These are phyloP conservation scores for Gaertneriomyces sp. DNA, from an alignment of 192 early-diverging fungal species.

Conservation along the genomic window DNA sequence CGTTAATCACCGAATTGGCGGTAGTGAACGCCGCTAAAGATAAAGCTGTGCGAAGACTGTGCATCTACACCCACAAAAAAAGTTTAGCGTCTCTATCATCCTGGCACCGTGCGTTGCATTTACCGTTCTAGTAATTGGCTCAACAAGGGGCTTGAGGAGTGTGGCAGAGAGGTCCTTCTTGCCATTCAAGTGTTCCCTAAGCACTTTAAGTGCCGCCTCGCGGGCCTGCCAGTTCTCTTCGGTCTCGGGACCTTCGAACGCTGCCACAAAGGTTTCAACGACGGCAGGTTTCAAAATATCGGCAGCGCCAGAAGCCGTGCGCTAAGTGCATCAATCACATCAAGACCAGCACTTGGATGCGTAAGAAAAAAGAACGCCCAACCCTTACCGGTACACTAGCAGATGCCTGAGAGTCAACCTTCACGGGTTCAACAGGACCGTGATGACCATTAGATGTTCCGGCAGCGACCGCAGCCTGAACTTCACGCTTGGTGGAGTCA, in stretches of 20 bases:
- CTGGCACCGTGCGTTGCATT: not conserved
- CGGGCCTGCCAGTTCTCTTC: slow-evolving; percentile 41
- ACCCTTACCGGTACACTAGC: too few relatives aligned
- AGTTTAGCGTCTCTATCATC: not conserved
- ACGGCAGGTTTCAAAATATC: not conserved
- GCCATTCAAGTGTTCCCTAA: slow-evolving; percentile 26
- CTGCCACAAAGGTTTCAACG: not conserved
- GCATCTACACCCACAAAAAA: slow-evolving; percentile 23
- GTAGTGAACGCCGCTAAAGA: slow-evolving; percentile 30
- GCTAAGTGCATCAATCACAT: not conserved
- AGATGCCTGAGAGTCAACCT: too few relatives aligned
- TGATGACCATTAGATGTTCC: too few relatives aligned
- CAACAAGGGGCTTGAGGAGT: slow-evolving; percentile 4
- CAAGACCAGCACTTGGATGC: too few relatives aligned
- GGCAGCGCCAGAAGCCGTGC: not conserved
- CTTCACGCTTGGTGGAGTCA: too few relatives aligned
- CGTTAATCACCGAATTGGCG: slow-evolving; percentile 9
- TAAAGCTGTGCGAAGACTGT: slow-evolving; percentile 35
- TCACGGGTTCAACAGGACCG: too few relatives aligned
- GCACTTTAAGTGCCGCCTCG: slow-evolving; percentile 27
- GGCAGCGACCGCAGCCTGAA: too few relatives aligned
- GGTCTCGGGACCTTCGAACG: slow-evolving; percentile 33
- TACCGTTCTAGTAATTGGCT: slow-evolving; percentile 24
- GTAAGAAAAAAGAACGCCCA: too few relatives aligned
- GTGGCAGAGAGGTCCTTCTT: not conserved